Conservation (phyloP, 345 rosid species). For the Salix udensis region DNA sequence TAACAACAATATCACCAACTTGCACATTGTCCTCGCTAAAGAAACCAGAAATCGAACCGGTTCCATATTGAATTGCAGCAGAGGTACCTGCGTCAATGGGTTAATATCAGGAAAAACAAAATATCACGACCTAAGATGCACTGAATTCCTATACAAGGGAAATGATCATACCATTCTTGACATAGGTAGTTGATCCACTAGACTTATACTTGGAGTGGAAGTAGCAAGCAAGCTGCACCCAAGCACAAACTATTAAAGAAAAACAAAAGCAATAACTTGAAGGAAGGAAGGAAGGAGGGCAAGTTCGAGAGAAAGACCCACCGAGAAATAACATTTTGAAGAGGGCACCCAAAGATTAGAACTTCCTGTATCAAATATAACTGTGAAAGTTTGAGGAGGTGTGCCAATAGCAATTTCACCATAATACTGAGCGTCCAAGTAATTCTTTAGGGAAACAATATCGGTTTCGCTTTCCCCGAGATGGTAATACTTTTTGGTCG, state of each 20-base stretch:
- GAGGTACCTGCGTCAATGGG: constrained; percentile 23
- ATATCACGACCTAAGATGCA: not conserved
- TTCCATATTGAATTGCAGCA: constrained; percentile 28
- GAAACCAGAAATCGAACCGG: constrained; percentile 33
- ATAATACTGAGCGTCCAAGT: constrained; percentile 32
- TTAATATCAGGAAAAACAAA: not conserved
- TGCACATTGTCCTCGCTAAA: constrained; percentile 28
- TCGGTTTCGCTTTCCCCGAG: not conserved
- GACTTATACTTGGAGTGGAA: constrained; percentile 30
- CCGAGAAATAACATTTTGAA: constrained; percentile 29
- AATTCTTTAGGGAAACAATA: constrained; percentile 17
- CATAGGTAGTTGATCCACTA: constrained; percentile 16
- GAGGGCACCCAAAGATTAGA: constrained; percentile 37
- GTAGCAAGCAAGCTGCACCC: constrained; percentile 31
- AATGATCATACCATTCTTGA: constrained; percentile 23
- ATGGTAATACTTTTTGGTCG: constrained; percentile 7
- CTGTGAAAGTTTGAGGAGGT: constrained; percentile 29
- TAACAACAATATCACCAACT: constrained; percentile 30
- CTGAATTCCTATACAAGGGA: not conserved
- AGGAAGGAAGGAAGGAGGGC: not conserved
- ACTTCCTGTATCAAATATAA: constrained; percentile 34
- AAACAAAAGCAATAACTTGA: not conserved
- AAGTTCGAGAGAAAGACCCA: not conserved
- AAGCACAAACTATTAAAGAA: not conserved
- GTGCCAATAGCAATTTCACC: constrained; percentile 32